Evolutionary conservation across 768 basidiomycete species (phyloP).

Genomic region (Lactifluus echinatus): DNA sequence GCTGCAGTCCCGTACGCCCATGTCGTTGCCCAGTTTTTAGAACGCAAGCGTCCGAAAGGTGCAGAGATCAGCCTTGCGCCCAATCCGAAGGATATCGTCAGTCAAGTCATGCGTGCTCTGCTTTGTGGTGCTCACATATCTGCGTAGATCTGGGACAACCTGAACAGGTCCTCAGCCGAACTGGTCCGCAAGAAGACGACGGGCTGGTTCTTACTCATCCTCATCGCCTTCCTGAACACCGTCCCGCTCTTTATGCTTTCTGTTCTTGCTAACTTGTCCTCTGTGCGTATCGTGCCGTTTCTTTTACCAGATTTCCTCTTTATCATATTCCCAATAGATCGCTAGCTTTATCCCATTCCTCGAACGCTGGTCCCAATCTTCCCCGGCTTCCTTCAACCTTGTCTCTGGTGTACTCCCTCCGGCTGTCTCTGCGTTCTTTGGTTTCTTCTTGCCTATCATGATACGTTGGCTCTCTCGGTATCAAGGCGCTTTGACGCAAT

Average conservation of each 20-base stretch:
- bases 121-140: neutral
- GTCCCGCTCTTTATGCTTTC: conserved; percentile 87
- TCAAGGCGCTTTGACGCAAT: conserved; percentile 61
- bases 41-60: conserved; percentile 63
- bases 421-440: conserved; percentile 78
- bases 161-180: conserved; percentile 64
- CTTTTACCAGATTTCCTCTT: neutral
- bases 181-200: conserved; percentile 55
- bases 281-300: conserved; percentile 38
- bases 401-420: conserved; percentile 93
- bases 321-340: conserved; percentile 33
- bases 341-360: conserved; percentile 69
- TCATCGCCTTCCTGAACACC: conserved; percentile 92
- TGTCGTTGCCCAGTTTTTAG: conserved; percentile 65
- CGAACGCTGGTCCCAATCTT: conserved; percentile 54
- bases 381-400: conserved; percentile 64
- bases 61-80: conserved; percentile 68
- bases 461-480: conserved; percentile 78
- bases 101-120: conserved; percentile 22
- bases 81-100: conserved; percentile 81
- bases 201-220: conserved; percentile 70
- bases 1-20: conserved; percentile 85
- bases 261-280: conserved; percentile 80
- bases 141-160: conserved; percentile 79
- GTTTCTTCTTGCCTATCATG: conserved; percentile 82